Base-by-base conservation (phyloP, 257 asterid species). In the Knoxia roxburghii region DNA sequence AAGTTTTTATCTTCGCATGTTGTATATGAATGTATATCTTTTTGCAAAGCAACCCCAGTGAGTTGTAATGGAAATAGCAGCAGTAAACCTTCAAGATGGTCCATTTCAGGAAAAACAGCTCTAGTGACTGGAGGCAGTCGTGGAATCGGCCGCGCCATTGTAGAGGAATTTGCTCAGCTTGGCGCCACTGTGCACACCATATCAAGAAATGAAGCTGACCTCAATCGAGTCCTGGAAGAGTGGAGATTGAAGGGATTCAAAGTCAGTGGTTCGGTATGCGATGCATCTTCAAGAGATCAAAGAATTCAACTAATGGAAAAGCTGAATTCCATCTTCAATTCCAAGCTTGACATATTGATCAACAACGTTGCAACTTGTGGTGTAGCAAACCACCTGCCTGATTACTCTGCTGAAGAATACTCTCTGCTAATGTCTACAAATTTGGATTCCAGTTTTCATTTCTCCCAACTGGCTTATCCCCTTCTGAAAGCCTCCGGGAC, bases 121-220 rank as follows among this genome's bases (percentile, higher is more conserved):
- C 54, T 60, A 3, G 74, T 70, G 14, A 60, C 74, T 1, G 74
- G 74, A 4, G 74, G 74, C 2, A 69, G 40, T 5, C 48, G 73
- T 0, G 73, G 73, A 35, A 69, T 59, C 8, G 67, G 73, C 1
- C 61, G 33, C 24, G 68, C 62, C 18, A 71, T 63, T 3, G 39
- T 63, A 4, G 57, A 63, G 54, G 70, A 72, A 24, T 5, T 54
- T 12, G 58, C 64, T 0, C 26, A 54, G 56, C 7, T 52, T 6
- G 69, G 64, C 17, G 56, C 68, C 12, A 41, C 65, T 0, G 29
- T 68, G 0, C 49, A 68, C 48, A 68, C 64, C 0, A 41, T 61
- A n/a, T 18, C 65, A 12, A 68, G 72, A 68, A 57, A n/a, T 0
- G 49, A 57, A 61, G 40, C 45, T 5, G 35, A 23, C 3, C 55